Percentiles rank a stretch among this genome's conserved stretches.
These are phyloP conservation scores for Ophiocordyceps camponoti-leonardi DNA, from an alignment of 2,329 filamentous ascomycete species.

Conservation along the genomic window DNA sequence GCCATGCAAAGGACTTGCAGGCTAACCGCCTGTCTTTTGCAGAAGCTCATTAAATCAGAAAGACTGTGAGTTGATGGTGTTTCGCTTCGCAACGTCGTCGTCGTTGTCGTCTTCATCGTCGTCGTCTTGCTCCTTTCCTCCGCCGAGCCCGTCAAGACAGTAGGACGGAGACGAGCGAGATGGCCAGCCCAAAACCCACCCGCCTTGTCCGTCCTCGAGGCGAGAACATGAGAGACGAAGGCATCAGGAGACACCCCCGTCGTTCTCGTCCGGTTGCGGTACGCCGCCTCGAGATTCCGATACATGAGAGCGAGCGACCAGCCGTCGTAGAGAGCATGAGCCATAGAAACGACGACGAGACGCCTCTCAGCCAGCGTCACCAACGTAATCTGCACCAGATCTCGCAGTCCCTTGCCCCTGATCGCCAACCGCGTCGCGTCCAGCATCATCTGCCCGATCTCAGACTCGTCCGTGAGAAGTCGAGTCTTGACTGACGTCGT, in stretches of 20 bases:
- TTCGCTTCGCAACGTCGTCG: constrained; percentile 6
- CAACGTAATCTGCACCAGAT: constrained; percentile 33
- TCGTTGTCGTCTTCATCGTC: no score
- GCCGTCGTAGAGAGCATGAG: constrained; percentile 82
- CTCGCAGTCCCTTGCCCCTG: constrained; percentile 13
- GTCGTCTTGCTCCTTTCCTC: background rate
- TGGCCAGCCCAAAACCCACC: constrained; percentile 54
- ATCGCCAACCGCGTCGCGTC: constrained; percentile 19
- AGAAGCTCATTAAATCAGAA: constrained; percentile 30
- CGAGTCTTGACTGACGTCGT: constrained; percentile 7
- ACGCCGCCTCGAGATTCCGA: constrained; percentile 49
- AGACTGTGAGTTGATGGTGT: constrained; percentile 1
- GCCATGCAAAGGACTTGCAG: constrained; percentile 61
- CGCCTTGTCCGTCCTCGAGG: constrained; percentile 6
- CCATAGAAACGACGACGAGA: constrained; percentile 50
- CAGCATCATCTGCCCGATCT: constrained; percentile 18
- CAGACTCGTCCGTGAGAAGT: constrained; percentile 11
- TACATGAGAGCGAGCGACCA: constrained; percentile 67
- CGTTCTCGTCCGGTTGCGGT: constrained; percentile 24
- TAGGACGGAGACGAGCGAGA: constrained; percentile 32
- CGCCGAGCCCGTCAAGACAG: constrained; percentile 9
- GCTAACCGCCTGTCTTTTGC: constrained; percentile 49
- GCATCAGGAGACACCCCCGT: constrained; percentile 29
- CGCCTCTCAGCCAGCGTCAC: constrained; percentile 12
- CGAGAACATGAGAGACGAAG: constrained; percentile 24